Percentiles rank a stretch among this genome's conserved stretches.
These are phyloP conservation scores for Emergomyces pasteurianus DNA, from an alignment of 2,329 filamentous ascomycete species.

Conservation along the genomic window DNA sequence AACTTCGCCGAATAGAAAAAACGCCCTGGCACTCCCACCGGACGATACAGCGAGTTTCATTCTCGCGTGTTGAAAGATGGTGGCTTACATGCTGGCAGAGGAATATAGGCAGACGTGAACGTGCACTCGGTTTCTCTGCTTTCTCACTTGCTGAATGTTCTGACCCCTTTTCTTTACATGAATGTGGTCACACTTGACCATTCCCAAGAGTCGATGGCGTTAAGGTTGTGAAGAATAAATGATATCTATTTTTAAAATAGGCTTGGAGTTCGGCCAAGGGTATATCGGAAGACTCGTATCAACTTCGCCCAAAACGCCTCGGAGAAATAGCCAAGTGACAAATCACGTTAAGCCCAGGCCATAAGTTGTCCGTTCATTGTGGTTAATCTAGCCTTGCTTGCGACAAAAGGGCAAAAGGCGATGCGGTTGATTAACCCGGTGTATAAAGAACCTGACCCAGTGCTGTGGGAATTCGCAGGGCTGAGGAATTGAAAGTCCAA, in stretches of 20 bases:
- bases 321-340: not conserved
- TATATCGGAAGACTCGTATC: not conserved
- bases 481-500: not conserved
- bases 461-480: not conserved
- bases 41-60: not conserved
- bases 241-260: not conserved
- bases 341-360: not conserved
- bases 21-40: not conserved
- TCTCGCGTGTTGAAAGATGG: not conserved
- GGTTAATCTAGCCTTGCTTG: not conserved
- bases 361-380: not conserved
- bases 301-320: not conserved
- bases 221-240: not conserved
- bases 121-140: not conserved
- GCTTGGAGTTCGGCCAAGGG: not conserved
- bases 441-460: not conserved
- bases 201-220: not conserved
- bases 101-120: not conserved
- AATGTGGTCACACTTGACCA: conserved; percentile 2
- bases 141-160: not conserved
- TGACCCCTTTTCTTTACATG: not conserved
- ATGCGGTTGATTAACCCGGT: not conserved
- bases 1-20: not conserved
- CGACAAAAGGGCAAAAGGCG: not conserved
- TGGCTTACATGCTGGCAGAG: not conserved